Conservation (phyloP, 2,329 filamentous ascomycete genomes). For the Arthrinium puccinioides region DNA sequence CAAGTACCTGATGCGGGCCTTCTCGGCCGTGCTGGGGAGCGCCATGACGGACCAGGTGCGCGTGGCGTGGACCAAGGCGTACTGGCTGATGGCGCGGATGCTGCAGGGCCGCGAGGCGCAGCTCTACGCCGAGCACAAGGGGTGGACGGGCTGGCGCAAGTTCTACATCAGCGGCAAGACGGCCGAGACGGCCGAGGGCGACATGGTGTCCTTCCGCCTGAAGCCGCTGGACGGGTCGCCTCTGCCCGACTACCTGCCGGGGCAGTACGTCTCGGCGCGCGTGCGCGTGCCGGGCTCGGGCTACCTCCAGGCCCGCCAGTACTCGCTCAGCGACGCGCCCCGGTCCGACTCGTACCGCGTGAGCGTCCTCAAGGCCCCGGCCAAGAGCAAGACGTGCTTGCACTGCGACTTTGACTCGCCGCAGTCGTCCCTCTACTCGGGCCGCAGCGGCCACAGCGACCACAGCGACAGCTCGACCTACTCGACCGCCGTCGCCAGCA, state of each 20-base stretch:
- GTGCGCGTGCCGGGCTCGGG: slow-evolving; percentile 51
- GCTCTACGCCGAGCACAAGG: slow-evolving; percentile 53
- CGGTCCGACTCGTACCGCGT: slow-evolving; percentile 56
- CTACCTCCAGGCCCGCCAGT: slow-evolving; percentile 66
- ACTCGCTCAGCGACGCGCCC: slow-evolving; percentile 59
- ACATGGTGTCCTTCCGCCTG: slow-evolving; percentile 66
- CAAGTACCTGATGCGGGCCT: slow-evolving; percentile 59
- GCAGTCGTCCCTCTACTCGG: neutral
- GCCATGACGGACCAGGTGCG: slow-evolving; percentile 58
- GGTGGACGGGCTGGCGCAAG: slow-evolving; percentile 60
- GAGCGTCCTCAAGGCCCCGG: slow-evolving; percentile 61
- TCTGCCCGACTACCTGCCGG: slow-evolving; percentile 59
- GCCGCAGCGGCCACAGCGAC: slow-evolving; percentile 2
- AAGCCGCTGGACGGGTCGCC: slow-evolving; percentile 51
- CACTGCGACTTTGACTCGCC: slow-evolving; percentile 7
- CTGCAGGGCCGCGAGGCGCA: slow-evolving; percentile 60
- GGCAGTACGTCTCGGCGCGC: slow-evolving; percentile 65
- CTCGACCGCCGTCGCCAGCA: slow-evolving; percentile 20
- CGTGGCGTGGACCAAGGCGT: slow-evolving; percentile 64
- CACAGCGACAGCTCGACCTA: slow-evolving; percentile 5
- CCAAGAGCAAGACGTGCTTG: slow-evolving; percentile 25
- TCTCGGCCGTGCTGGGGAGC: slow-evolving; percentile 58
- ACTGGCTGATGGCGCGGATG: slow-evolving; percentile 66
- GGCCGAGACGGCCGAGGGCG: slow-evolving; percentile 48
- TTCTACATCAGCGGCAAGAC: slow-evolving; percentile 61